Evolutionary conservation across 2,329 filamentous ascomycete genomes (phyloP), one percentile per base, ranked within the genome.

Genomic region (Penicillium sp.): DNA sequence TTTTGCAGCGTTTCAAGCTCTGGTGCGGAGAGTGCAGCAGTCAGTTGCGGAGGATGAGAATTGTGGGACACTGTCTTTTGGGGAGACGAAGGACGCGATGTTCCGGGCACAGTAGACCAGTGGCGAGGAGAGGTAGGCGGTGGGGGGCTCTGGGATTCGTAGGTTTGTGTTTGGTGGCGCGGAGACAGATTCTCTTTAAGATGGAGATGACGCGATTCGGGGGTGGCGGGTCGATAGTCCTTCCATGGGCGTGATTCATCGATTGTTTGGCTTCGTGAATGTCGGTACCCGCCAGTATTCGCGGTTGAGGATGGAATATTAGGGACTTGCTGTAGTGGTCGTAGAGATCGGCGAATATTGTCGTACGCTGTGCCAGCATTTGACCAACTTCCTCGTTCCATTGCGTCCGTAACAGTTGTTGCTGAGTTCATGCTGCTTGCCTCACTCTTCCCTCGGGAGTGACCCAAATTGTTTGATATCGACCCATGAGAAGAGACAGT

Each of bases 1-100:
- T 87, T 87, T 51, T 91, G 85, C 17, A 98, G 76, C 31, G 81
- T 84, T 65, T 89, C 81, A 10, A 97, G 76, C 56, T 96, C 89
- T 3, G 87, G 84, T 0, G 80, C 76, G 7, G 76, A 78, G 15
- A 89, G 68, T 3, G 77, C 72, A 12, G 76, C 65, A 2, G 67
- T 64, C 28, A 71, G 55, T 8, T 53, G 50, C 21, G 64, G 62
- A 29, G 64, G 60, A 37, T 61, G 64, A 22, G 64, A 61, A n/a
- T 52, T 57, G 41, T 57, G 67, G 10, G 64, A 63, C 9, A 62
- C 51, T 19, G 58, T 60, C 39, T 62, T 57, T 37, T 61, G 62
- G 9, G 64, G 54, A n/a, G 60, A 61, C 15, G 56, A 54, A 10
- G 63, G 52, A n/a, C 61, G 63, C 38, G 65, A 60, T 29, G 64